phyloP scores from a whole-genome alignment of 176 grass and related monocot species.

The Microstegium vimineum region DNA sequence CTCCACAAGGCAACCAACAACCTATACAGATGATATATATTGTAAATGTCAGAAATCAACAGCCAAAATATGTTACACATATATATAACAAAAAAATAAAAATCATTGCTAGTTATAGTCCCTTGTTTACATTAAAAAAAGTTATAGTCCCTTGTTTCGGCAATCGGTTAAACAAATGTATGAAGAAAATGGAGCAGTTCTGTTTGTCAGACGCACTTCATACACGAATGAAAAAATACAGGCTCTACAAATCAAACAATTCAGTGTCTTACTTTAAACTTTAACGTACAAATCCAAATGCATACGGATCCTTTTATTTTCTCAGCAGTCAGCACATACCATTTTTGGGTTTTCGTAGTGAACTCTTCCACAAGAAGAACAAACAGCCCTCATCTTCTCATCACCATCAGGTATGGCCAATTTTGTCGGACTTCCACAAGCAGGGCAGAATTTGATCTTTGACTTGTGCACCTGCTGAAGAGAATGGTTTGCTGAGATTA shows the following conservation, averaged over 20 bases:
- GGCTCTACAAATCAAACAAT: background rate
- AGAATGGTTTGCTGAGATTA: background rate
- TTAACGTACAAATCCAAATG: background rate
- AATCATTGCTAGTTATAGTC: background rate
- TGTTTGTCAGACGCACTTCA: background rate
- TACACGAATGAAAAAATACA: background rate
- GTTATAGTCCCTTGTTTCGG: background rate
- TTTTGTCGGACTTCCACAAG: slow-evolving; percentile 84
- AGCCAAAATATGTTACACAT: background rate
- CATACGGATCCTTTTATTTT: background rate
- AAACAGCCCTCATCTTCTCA: slow-evolving; percentile 88
- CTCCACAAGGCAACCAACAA: slow-evolving; percentile 95
- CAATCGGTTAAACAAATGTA: background rate
- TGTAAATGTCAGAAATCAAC: slow-evolving; percentile 14
- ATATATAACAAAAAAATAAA: background rate
- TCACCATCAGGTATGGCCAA: slow-evolving; percentile 77
- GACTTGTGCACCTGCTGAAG: slow-evolving; percentile 53
- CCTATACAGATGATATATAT: slow-evolving; percentile 37
- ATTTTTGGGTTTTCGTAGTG: slow-evolving; percentile 99
- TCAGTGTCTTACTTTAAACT: background rate
- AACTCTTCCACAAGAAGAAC: slow-evolving; percentile 77
- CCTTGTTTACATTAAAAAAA: background rate
- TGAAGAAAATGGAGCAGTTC: background rate
- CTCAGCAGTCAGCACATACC: slow-evolving; percentile 53
- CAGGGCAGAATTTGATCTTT: slow-evolving; percentile 67